Conservation (phyloP, 2,329 filamentous ascomycete genomes). For the Ophiostoma triangulosporum region DNA sequence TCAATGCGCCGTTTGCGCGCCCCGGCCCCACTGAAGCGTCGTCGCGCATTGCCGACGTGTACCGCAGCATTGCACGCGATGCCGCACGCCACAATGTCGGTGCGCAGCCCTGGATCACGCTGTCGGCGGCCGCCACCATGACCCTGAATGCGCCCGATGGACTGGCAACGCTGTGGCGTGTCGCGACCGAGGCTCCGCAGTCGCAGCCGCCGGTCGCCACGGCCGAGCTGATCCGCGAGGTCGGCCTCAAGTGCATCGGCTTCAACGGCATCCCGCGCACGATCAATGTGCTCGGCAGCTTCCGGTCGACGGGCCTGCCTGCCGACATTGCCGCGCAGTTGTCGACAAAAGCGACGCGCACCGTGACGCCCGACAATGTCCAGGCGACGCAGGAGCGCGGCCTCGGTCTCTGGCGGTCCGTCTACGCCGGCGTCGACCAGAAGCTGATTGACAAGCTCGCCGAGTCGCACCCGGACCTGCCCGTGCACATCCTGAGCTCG, state of each 20-base stretch:
- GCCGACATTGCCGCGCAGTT: slow-evolving; percentile 38
- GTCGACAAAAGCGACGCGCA: slow-evolving; percentile 41
- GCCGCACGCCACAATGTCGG: slow-evolving; percentile 50
- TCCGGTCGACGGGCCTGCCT: slow-evolving; percentile 38
- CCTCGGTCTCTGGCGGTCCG: slow-evolving; percentile 55
- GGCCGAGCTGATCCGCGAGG: slow-evolving; percentile 61
- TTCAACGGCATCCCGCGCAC: slow-evolving; percentile 74
- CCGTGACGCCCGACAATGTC: slow-evolving; percentile 38
- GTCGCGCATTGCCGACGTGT: slow-evolving; percentile 47
- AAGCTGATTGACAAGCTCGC: slow-evolving; percentile 61
- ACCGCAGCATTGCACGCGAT: slow-evolving; percentile 48
- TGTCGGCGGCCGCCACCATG: slow-evolving; percentile 67
- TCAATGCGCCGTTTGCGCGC: slow-evolving; percentile 54
- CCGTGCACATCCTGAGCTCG: slow-evolving; percentile 61
- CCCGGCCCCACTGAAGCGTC: slow-evolving; percentile 54
- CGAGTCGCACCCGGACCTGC: slow-evolving; percentile 66
- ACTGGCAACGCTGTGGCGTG: slow-evolving; percentile 46
- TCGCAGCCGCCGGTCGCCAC: slow-evolving; percentile 25
- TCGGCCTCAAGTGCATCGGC: slow-evolving; percentile 41
- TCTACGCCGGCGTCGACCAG: slow-evolving; percentile 61
- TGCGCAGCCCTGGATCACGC: slow-evolving; percentile 48
- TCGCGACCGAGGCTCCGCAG: slow-evolving; percentile 25
- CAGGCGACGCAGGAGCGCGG: slow-evolving; percentile 43
- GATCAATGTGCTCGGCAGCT: slow-evolving; percentile 60
- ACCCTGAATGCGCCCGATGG: slow-evolving; percentile 77